A percentile compares a stretch with the other conserved stretches of the same genome.
Evolutionary conservation across 2,329 filamentous ascomycete species (phyloP).

Genomic region (Elsinoe fawcettii): DNA sequence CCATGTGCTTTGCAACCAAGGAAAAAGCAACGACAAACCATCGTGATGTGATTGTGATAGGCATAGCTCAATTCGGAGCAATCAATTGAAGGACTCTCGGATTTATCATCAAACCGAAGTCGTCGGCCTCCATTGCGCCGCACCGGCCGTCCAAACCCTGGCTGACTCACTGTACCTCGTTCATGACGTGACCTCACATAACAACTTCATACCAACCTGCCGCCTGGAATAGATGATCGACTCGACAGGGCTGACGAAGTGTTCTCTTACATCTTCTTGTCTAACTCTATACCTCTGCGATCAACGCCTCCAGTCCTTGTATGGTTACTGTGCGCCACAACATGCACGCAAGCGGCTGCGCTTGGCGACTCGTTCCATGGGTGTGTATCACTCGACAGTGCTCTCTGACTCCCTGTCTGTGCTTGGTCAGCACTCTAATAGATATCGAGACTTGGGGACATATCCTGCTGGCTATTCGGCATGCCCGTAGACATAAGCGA

Average conservation of each 20-base stretch:
- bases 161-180: background rate
- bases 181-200: background rate
- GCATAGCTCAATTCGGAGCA: background rate
- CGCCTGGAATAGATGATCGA: constrained; percentile 1
- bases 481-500: background rate
- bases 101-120: constrained; percentile 6
- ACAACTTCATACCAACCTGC: background rate
- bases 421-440: constrained; percentile 1
- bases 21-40: background rate
- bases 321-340: background rate
- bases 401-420: background rate
- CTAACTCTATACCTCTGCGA: background rate
- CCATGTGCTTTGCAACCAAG: background rate
- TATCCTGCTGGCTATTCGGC: background rate
- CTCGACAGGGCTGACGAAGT: background rate
- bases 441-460: background rate
- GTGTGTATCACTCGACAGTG: background rate
- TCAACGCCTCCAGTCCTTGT: background rate
- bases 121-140: background rate
- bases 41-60: background rate
- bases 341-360: background rate
- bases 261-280: background rate
- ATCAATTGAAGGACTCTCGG: background rate
- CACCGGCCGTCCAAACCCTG: background rate
- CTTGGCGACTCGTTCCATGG: background rate